Base-by-base conservation (phyloP, 495 filamentous ascomycete species). In the Rhizodiscina lignyota region DNA sequence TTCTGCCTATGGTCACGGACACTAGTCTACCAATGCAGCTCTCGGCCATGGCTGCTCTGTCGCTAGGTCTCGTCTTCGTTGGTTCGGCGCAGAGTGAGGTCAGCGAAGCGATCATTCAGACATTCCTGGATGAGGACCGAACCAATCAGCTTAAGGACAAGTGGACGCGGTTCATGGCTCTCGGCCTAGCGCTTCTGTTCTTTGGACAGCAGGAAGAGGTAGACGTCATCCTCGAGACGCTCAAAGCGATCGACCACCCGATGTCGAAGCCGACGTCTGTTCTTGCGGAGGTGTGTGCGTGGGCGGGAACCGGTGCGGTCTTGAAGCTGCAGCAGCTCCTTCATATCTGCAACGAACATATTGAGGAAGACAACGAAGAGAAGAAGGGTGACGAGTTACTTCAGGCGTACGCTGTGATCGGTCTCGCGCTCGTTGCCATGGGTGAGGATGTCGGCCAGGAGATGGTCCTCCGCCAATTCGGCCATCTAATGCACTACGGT, bases 401-500 rank as follows among this genome's bases (percentile, higher is more conserved):
- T 32, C 89, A 99, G 52, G 77, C 85, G 4, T 99, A 99, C 55
- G 91, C 89, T 39, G 86, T 96, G 13, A 65, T 99, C 31, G 91
- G 91, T 44, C 68, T 99, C 21, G 83, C 84, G 21, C 64, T 99
- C 27, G 85, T 99, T 37, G 79, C 89, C 15, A 96, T 96, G 89
- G 89, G 89, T 39, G 89, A 99, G 58, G 91, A 99, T 31, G 75
- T 96, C 42, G 91, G 91, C 5, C 87, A 96, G 54, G 89, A 99
- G 47, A 99, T 99, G 89, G 84, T 94, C 32, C 68, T 99, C 18
- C 75, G 89, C 28, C 86, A 93, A 47, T 96, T 99, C 49, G 89
- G 86, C 34, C 89, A 99, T 53, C 66, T 99, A 23, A 99, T 99
- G 89, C 89, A 99, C 61, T 99, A 99, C 48, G 87, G 91, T 33